phyloP scores from a whole-genome alignment of 1,139 yeast genomes.

The Meyerozyma elateridarum region DNA sequence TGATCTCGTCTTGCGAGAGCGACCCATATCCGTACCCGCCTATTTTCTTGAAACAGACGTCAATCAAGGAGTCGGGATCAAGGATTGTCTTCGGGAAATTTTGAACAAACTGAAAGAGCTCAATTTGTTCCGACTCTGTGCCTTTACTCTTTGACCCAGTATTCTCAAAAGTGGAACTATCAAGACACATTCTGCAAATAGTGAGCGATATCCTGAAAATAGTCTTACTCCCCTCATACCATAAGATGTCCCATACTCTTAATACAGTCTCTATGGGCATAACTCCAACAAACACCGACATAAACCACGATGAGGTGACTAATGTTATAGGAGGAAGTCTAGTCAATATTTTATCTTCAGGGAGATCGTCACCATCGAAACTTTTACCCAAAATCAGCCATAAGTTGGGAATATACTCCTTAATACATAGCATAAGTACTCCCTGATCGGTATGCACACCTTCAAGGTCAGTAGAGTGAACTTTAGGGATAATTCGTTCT shows the following conservation, averaged over 20 bases:
- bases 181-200: constrained; percentile 74
- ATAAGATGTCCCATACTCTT: constrained; percentile 90
- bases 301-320: constrained; percentile 96
- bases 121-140: constrained; percentile 64
- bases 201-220: constrained; percentile 81
- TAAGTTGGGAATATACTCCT: constrained; percentile 76
- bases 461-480: constrained; percentile 83
- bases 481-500: constrained; percentile 81
- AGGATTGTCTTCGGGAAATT: constrained; percentile 68
- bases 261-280: constrained; percentile 84
- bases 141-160: constrained; percentile 14
- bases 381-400: constrained; percentile 56
- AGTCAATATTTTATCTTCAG: constrained; percentile 60
- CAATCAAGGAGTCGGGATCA: constrained; percentile 69
- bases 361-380: constrained; percentile 39
- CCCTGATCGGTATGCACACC: constrained; percentile 97
- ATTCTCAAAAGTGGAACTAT: constrained; percentile 40
- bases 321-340: constrained; percentile 86
- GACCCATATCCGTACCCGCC: constrained; percentile 67
- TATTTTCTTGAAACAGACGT: constrained; percentile 67
- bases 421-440: constrained; percentile 78
- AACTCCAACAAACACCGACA: constrained; percentile 88
- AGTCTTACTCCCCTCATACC: constrained; percentile 87
- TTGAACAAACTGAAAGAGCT: constrained; percentile 82
- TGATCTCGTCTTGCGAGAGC: constrained; percentile 76